Evolutionary conservation across 139 green algal species (phyloP).

Genomic region (Chlorella ohadii): DNA sequence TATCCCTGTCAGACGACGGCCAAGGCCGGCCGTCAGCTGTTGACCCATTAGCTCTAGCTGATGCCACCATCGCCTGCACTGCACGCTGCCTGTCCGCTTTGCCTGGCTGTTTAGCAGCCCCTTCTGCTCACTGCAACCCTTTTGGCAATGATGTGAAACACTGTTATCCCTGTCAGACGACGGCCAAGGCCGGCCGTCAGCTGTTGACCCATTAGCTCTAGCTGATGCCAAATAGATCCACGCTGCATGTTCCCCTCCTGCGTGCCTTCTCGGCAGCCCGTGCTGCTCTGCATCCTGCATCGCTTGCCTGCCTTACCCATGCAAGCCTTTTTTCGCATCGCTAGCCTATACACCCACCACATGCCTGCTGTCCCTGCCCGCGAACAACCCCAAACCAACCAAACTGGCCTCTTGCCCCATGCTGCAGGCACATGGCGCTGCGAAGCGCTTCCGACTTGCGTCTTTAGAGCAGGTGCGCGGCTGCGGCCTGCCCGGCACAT

Average conservation of each 20-base stretch:
- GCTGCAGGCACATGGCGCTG: not conserved
- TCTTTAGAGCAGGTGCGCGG: too few relatives aligned
- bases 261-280: not conserved
- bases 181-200: slow-evolving; percentile 50
- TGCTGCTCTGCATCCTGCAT: too few relatives aligned
- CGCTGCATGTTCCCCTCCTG: not conserved
- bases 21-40: slow-evolving; percentile 57
- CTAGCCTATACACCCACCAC: too few relatives aligned
- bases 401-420: not conserved
- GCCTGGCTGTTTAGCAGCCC: not conserved
- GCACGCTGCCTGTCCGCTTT: not conserved
- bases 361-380: too few relatives aligned
- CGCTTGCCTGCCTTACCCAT: not conserved
- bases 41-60: slow-evolving; percentile 83
- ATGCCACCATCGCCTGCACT: slow-evolving; percentile 49
- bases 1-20: slow-evolving; percentile 81
- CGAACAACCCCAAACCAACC: too few relatives aligned
- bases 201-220: slow-evolving; percentile 81
- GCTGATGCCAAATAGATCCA: slow-evolving; percentile 64
- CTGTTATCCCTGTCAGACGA: slow-evolving; percentile 85
- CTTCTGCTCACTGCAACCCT: not conserved
- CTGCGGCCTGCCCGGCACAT: too few relatives aligned
- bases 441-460: not conserved
- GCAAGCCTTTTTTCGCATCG: too few relatives aligned
- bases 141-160: slow-evolving; percentile 36